Evolutionary conservation across 2,329 filamentous ascomycete species (phyloP).

Genomic region (Pseudocercospora musae): DNA sequence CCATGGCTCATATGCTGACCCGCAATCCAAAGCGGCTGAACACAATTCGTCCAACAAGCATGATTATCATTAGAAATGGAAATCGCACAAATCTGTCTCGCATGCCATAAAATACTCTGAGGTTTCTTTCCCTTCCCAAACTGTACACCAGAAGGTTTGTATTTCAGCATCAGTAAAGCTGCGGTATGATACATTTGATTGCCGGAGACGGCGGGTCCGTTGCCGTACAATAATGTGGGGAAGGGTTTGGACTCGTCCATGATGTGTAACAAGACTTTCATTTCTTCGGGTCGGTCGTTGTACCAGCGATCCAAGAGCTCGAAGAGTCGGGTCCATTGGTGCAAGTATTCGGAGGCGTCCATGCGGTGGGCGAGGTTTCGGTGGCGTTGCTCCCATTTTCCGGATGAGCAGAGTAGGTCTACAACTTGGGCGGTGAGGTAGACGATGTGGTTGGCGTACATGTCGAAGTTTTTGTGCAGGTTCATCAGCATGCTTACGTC

Average conservation of each 20-base stretch:
- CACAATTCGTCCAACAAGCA: slow-evolving; percentile 46
- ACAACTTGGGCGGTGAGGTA: slow-evolving; percentile 53
- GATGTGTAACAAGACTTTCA: slow-evolving; percentile 37
- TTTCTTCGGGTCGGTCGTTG: slow-evolving; percentile 31
- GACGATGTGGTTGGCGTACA: slow-evolving; percentile 59
- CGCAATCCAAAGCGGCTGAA: slow-evolving; percentile 50
- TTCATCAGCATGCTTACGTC: slow-evolving; percentile 38
- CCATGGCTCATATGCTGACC: slow-evolving; percentile 47
- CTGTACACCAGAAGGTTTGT: slow-evolving; percentile 41
- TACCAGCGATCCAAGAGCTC: slow-evolving; percentile 36
- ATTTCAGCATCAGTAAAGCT: slow-evolving; percentile 52
- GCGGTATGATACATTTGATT: slow-evolving; percentile 59
- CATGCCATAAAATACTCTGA: slow-evolving; percentile 48
- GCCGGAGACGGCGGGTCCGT: slow-evolving; percentile 43
- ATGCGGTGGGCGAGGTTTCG: slow-evolving; percentile 18
- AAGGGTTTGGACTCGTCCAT: slow-evolving; percentile 29
- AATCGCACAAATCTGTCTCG: slow-evolving; percentile 47
- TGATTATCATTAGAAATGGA: slow-evolving; percentile 46
- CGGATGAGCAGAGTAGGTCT: slow-evolving; percentile 32
- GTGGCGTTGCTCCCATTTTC: slow-evolving; percentile 31
- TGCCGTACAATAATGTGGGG: slow-evolving; percentile 47
- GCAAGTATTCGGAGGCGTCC: slow-evolving; percentile 30
- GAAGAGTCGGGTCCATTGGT: slow-evolving; percentile 35
- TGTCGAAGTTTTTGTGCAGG: slow-evolving; percentile 45
- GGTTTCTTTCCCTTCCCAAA: slow-evolving; percentile 28